These are phyloP conservation scores for Solanum chacoense DNA, from an alignment of 305 asterid species.

Conservation along the genomic window DNA sequence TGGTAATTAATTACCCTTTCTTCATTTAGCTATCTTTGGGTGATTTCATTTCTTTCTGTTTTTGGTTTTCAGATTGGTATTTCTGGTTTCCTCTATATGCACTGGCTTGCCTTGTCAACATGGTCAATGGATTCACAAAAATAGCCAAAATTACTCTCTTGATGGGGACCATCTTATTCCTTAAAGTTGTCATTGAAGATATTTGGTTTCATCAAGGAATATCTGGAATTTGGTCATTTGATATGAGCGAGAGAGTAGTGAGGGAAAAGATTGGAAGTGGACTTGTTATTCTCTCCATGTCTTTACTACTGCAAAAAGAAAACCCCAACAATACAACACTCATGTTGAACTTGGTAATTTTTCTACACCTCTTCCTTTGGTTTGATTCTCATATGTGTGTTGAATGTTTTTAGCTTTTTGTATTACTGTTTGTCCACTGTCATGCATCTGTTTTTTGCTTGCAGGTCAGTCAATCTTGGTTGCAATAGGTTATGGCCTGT, in stretches of 20 bases:
- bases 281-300: conserved; percentile 49
- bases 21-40: neutral
- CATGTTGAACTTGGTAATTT: conserved; percentile 11
- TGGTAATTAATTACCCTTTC: conserved; percentile 18
- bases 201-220: conserved; percentile 3
- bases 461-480: conserved; percentile 55
- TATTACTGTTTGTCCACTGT: neutral
- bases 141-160: conserved; percentile 26
- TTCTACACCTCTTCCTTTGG: neutral
- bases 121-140: conserved; percentile 26
- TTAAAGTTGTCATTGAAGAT: conserved; percentile 42
- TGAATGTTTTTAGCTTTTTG: neutral
- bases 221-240: conserved; percentile 32
- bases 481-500: conserved; percentile 35
- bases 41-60: neutral
- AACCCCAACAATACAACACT: conserved; percentile 3
- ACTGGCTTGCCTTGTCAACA: conserved; percentile 36
- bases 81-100: conserved; percentile 70
- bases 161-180: conserved; percentile 47
- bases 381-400: neutral
- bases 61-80: conserved; percentile 54
- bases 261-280: conserved; percentile 69
- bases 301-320: conserved; percentile 20
- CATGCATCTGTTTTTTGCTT: neutral
- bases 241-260: conserved; percentile 55